phyloP scores from a whole-genome alignment of 2,329 filamentous ascomycete genomes.

The Zelopaecilomyces penicillatus region DNA sequence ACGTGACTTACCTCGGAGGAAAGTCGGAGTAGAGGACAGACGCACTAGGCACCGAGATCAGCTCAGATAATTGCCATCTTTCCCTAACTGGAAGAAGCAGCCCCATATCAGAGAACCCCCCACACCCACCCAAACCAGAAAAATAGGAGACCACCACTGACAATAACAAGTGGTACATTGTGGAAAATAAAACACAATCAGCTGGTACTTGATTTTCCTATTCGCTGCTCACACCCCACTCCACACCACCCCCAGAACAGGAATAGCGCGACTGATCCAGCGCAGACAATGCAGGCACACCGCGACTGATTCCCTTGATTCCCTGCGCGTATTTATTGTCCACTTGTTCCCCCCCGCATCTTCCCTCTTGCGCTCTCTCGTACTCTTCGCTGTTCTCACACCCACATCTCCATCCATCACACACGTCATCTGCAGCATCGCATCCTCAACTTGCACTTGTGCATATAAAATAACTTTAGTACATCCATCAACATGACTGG shows the following conservation, averaged over 20 bases:
- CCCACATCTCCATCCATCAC: neutral
- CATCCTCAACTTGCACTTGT: constrained; percentile 4
- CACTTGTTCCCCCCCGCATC: constrained; percentile 19
- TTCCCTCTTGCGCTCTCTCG: constrained; percentile 14
- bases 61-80: no score
- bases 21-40: no score
- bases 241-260: constrained; percentile 10
- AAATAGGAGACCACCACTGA: neutral
- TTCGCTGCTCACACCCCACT: constrained; percentile 7
- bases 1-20: no score
- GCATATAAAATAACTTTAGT: constrained; percentile 11
- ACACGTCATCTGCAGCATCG: constrained; percentile 19
- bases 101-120: no score
- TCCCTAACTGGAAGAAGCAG: no score
- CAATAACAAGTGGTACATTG: constrained; percentile 4
- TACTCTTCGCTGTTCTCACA: constrained; percentile 16
- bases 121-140: neutral
- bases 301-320: constrained; percentile 22
- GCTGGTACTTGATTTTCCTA: constrained; percentile 4
- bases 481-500: constrained; percentile 56
- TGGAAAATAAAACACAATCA: constrained; percentile 1
- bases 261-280: constrained; percentile 14
- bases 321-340: constrained; percentile 29
- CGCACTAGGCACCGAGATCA: no score
- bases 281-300: neutral